Percentiles rank a stretch among this genome's conserved stretches.
phyloP scores from a whole-genome alignment of 257 asterid species.

The Avicennia marina region DNA sequence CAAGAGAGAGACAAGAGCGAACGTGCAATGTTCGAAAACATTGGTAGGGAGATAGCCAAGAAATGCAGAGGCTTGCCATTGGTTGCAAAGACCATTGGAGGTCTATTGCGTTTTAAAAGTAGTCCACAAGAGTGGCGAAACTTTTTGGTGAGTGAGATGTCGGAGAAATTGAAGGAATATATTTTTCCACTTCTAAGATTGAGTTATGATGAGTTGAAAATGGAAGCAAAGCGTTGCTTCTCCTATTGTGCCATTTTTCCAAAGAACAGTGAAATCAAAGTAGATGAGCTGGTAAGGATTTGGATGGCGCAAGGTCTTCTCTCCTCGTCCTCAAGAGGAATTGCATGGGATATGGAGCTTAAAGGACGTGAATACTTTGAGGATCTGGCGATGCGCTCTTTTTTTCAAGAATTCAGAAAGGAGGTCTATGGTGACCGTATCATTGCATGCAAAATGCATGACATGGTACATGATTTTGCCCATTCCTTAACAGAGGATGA shows the following conservation, averaged over 20 bases:
- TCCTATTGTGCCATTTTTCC: too few relatives aligned
- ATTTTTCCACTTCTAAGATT: background rate
- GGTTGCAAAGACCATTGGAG: conserved; percentile 16
- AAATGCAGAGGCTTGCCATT: too few relatives aligned
- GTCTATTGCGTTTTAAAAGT: background rate
- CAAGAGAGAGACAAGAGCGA: background rate
- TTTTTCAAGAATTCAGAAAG: conserved; percentile 7
- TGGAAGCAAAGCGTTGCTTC: conserved; percentile 25
- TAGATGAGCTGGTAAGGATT: conserved; percentile 25
- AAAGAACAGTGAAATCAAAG: conserved; percentile 26
- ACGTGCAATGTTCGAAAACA: background rate
- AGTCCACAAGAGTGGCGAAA: background rate
- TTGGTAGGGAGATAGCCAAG: conserved; percentile 7
- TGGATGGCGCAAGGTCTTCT: conserved; percentile 43
- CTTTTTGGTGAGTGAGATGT: conserved; percentile 6
- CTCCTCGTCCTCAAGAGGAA: background rate
- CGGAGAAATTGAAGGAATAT: background rate
- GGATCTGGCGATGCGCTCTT: too few relatives aligned
- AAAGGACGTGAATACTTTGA: conserved; percentile 20
- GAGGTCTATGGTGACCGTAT: background rate
- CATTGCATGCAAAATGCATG: conserved; percentile 6
- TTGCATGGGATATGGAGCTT: conserved; percentile 10
- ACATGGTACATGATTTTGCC: conserved; percentile 18
- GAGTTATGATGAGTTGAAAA: conserved; percentile 20
- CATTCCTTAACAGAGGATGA: conserved; percentile 3